Base-by-base conservation (phyloP, 2,329 filamentous ascomycete genomes). In the Exophiala viscosa region DNA sequence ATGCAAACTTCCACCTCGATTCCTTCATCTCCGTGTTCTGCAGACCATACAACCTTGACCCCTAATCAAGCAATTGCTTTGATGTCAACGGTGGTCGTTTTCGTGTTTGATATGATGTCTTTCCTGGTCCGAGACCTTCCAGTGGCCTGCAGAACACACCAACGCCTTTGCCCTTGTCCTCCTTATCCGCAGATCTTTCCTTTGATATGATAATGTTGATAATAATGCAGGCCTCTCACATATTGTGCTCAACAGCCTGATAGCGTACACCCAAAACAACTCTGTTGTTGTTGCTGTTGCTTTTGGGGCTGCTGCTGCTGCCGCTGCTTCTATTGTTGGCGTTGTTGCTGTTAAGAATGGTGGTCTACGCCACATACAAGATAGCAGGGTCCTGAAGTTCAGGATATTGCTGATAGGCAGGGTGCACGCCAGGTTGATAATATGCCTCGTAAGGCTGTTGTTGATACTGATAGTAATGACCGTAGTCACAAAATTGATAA, bases 401-500 rank as follows among this genome's bases (percentile, higher is more conserved):
- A 28, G 8, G 23, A 28, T 17, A 14, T 42, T 42, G 18, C 18
- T 23, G 23, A 31, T 42, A 42, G 40, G 3, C n/a, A 13, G n/a
- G 40, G 40, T 28, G 40, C 28, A 31, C 40, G 40, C 40, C 40
- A 42, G 40, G 40, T 8, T 28, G 18, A 17, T 15, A 42, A 36
- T 28, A 23, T n/a, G 10, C 31, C 5, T 33, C 43, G 43, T 23
- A n/a, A 18, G 32, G 32, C 2, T 13, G 43, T 35, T 36, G 43
- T 32, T 28, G 23, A 28, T 28, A 28, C 8, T 44, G 41, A 44
- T 32, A 44, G 20, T 15, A 8, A 6, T 44, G 20, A 44, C 33
- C 23, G n/a, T 31, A 44, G 28, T n/a, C 41, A 44, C 41, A 44
- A 13, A 32, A 44, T 6, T 44, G 41, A 13, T 28, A 44, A 44